phyloP scores from a whole-genome alignment of 768 basidiomycete species.

The Russula earlei region DNA sequence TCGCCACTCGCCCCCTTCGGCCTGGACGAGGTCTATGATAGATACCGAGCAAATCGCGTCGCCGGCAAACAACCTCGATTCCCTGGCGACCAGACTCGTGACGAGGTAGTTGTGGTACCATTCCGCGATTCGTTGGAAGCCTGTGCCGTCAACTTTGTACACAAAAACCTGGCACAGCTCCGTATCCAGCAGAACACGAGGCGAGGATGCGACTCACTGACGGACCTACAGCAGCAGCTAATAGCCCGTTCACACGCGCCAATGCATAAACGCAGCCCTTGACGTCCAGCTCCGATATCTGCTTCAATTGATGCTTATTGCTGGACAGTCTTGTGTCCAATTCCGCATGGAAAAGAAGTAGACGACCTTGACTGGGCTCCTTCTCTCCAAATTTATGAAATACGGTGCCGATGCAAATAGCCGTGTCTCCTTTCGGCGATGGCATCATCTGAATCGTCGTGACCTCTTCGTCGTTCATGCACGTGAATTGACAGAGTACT shows the following conservation, averaged over 20 bases:
- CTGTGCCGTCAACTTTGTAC: conserved; percentile 36
- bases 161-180: conserved; percentile 20
- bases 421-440: conserved; percentile 23
- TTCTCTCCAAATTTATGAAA: conserved; percentile 23
- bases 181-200: background rate
- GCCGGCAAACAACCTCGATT: conserved; percentile 53
- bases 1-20: conserved; percentile 30
- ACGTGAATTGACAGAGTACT: conserved; percentile 42
- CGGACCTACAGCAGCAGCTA: conserved; percentile 69
- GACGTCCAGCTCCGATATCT: conserved; percentile 38
- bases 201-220: conserved; percentile 38
- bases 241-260: conserved; percentile 34
- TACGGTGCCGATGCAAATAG: conserved; percentile 35
- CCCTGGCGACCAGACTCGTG: conserved; percentile 49
- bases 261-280: conserved; percentile 66
- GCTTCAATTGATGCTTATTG: conserved; percentile 21
- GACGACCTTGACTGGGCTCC: conserved; percentile 41
- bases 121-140: conserved; percentile 37
- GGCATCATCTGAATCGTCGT: conserved; percentile 37
- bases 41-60: conserved; percentile 79
- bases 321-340: conserved; percentile 20
- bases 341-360: conserved; percentile 45
- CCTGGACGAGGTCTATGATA: conserved; percentile 40
- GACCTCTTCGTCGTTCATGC: conserved; percentile 51
- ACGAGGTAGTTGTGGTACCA: conserved; percentile 85